Percentiles rank a stretch among this genome's conserved stretches.
Evolutionary conservation across 2,329 filamentous ascomycete species (phyloP).

Genomic region (Fusarium illudens): DNA sequence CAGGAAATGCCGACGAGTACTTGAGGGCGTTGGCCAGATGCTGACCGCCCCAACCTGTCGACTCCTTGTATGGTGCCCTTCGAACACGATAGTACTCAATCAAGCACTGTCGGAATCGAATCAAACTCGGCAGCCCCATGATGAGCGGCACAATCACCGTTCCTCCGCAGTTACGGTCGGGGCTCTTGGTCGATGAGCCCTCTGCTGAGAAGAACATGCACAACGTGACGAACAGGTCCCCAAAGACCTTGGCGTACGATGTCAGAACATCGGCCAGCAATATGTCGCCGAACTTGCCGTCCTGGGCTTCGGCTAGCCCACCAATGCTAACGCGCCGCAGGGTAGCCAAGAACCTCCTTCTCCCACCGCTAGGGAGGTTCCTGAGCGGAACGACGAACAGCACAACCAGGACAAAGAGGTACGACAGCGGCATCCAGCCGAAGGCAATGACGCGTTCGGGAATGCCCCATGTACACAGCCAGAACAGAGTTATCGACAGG

Average conservation of each 20-base stretch:
- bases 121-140: constrained; percentile 82
- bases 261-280: constrained; percentile 93
- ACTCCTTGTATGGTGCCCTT: constrained; percentile 62
- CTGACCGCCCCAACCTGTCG: constrained; percentile 78
- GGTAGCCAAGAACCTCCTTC: constrained; percentile 77
- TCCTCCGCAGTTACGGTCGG: constrained; percentile 84
- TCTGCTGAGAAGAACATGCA: constrained; percentile 87
- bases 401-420: constrained; percentile 76
- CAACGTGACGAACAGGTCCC: constrained; percentile 84
- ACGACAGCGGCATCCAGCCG: constrained; percentile 86
- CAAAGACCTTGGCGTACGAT: constrained; percentile 91
- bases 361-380: constrained; percentile 72
- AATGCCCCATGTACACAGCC: constrained; percentile 78
- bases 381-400: constrained; percentile 79
- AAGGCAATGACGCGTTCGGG: constrained; percentile 75
- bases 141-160: constrained; percentile 82
- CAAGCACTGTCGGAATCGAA: constrained; percentile 90
- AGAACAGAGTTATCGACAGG: constrained; percentile 82
- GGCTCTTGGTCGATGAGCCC: constrained; percentile 78
- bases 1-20: constrained; percentile 93
- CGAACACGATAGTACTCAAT: constrained; percentile 83
- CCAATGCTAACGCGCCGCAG: constrained; percentile 83
- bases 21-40: constrained; percentile 95
- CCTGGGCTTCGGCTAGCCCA: constrained; percentile 82
- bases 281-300: constrained; percentile 95